phyloP scores from a whole-genome alignment of 1,284 basidiomycete genomes.

The Ganoderma resinaceum region DNA sequence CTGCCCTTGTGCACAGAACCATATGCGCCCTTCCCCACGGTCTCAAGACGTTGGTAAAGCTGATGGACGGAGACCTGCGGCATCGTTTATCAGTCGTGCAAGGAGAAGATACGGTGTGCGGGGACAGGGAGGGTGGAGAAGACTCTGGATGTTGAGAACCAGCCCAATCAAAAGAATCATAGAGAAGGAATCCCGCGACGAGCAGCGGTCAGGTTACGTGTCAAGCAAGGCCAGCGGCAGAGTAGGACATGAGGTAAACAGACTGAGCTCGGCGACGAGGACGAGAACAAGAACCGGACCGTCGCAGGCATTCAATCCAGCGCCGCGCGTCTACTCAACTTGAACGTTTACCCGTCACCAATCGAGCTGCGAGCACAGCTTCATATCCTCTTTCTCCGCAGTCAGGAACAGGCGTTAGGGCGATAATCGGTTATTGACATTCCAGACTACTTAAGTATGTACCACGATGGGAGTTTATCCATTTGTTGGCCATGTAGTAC shows the following conservation, averaged over 20 bases:
- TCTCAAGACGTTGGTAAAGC: slow-evolving; percentile 61
- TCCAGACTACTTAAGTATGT: slow-evolving; percentile 9
- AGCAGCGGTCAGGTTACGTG: background rate
- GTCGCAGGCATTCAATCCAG: background rate
- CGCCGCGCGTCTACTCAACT: background rate
- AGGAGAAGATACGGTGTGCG: background rate
- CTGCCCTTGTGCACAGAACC: slow-evolving; percentile 96
- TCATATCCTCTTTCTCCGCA: background rate
- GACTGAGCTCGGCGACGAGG: slow-evolving; percentile 15
- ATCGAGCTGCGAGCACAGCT: background rate
- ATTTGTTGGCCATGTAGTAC: no score
- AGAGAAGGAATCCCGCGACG: slow-evolving; percentile 7
- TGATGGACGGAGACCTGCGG: slow-evolving; percentile 46
- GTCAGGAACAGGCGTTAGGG: background rate
- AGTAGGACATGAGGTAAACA: slow-evolving; percentile 11
- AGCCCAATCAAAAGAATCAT: slow-evolving; percentile 19
- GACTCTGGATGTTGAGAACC: slow-evolving; percentile 20
- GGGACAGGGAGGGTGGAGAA: slow-evolving; percentile 13
- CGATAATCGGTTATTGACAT: background rate
- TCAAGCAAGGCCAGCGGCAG: slow-evolving; percentile 14
- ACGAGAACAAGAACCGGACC: background rate
- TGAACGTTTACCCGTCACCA: background rate
- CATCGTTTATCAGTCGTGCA: slow-evolving; percentile 23
- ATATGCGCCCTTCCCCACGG: slow-evolving; percentile 91
- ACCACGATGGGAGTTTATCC: no score